Base-by-base conservation (phyloP, 257 asterid genomes). In the Leptodermis oblonga region DNA sequence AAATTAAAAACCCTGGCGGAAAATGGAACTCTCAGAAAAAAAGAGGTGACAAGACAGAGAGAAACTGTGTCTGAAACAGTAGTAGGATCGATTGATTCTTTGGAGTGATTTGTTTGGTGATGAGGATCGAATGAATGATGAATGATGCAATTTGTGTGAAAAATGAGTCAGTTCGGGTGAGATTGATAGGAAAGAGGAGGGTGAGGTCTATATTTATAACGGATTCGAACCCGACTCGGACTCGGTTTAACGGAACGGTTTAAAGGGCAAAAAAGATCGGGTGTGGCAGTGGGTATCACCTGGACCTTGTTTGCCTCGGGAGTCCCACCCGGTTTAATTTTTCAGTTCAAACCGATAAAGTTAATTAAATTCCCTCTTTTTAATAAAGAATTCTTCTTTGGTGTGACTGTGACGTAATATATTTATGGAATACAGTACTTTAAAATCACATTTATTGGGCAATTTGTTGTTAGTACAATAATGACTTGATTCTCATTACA, bases 241-340 rank as follows among this genome's bases (percentile, higher is more conserved):
- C n/a, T n/a, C n/a, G 31, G 39, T 58, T 20, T 61, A n/a, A 65
- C 30, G 46, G 46, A 49, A 60, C 46, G 17, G 39, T 49, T 28
- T 28, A 17, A 30, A 10, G n/a, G 11, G 17, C 67, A 62, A 7
- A n/a, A 33, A 76, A 33, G 25, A 41, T 1, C 25, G 79, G 83
- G 60, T 77, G 81, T 79, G 85, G 81, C 77, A 77, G 76, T 79
- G 79, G 85, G 90, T 67, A 62, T 73, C 82, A 76, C 85, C 81
- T 85, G 84, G 81, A 55, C 46, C 72, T 58, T 68, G 46, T 49
- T 39, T 69, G 72, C 81, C 74, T 80, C 18, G 81, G 70, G 70
- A 79, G 71, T 73, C 85, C 92, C 85, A 71, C 76, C 70, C 28
- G 17, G 39, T 37, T 33, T 58, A 12, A 42, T 64, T 75, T n/a